Evolutionary conservation across 805 yeast species (phyloP).

Genomic region (Saccharomyces eubayanus): DNA sequence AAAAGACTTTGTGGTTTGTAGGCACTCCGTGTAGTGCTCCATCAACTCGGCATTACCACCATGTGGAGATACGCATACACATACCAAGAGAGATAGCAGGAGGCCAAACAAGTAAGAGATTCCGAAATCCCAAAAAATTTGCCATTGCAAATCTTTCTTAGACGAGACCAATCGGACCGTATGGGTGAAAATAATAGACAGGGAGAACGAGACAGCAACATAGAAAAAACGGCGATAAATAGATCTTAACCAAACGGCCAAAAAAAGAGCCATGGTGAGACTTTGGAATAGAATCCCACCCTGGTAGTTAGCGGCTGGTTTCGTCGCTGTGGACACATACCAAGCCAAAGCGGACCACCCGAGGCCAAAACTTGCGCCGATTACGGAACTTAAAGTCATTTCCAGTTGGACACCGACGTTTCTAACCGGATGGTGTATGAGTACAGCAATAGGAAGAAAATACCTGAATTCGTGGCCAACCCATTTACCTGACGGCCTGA

Average conservation of each 20-base stretch:
- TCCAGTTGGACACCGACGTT: conserved; percentile 41
- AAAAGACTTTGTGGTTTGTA: conserved; percentile 20
- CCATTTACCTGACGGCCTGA: conserved; percentile 35
- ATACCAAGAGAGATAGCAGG: conserved; percentile 31
- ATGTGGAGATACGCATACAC: conserved; percentile 34
- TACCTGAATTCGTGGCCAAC: conserved; percentile 34
- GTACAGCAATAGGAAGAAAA: conserved; percentile 36
- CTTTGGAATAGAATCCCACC: conserved; percentile 42
- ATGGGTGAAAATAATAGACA: conserved; percentile 33
- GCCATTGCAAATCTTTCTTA: conserved; percentile 26
- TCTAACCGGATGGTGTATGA: conserved; percentile 42
- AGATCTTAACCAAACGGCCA: conserved; percentile 37
- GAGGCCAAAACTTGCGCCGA: conserved; percentile 36
- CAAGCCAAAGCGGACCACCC: conserved; percentile 40
- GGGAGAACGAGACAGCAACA: conserved; percentile 30
- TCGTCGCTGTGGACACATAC: conserved; percentile 35
- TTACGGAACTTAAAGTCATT: conserved; percentile 33
- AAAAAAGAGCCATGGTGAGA: conserved; percentile 31
- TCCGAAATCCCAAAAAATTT: conserved; percentile 34
- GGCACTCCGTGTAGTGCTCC: conserved; percentile 19
- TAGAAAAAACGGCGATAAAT: conserved; percentile 36
- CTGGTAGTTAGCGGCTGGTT: conserved; percentile 35
- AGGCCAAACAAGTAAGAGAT: conserved; percentile 41
- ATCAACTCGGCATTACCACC: conserved; percentile 33
- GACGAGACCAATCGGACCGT: conserved; percentile 19